These are phyloP conservation scores for Pichia sp. DNA, from an alignment of 1,139 yeast genomes.

Conservation along the genomic window DNA sequence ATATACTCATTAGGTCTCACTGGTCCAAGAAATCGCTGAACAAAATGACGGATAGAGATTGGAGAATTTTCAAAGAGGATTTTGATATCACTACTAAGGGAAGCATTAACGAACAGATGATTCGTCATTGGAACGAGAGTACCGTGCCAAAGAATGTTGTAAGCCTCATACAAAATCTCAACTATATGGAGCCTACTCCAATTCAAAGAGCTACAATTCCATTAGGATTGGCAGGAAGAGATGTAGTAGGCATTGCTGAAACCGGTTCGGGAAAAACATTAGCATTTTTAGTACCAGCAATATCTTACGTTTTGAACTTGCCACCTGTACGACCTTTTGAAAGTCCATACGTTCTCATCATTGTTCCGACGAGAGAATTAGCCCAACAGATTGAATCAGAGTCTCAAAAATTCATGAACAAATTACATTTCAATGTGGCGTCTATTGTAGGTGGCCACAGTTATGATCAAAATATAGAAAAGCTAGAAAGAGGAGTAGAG, in stretches of 20 bases:
- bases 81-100: slow-evolving; percentile 63
- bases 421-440: slow-evolving; percentile 42
- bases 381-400: slow-evolving; percentile 80
- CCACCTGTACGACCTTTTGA: slow-evolving; percentile 37
- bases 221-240: slow-evolving; percentile 53
- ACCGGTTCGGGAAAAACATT: slow-evolving; percentile 96
- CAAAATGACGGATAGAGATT: slow-evolving; percentile 76
- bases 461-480: slow-evolving; percentile 65
- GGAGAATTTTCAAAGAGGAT: slow-evolving; percentile 86
- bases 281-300: slow-evolving; percentile 72
- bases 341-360: slow-evolving; percentile 64
- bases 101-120: slow-evolving; percentile 48
- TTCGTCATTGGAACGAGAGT: slow-evolving; percentile 71
- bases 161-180: slow-evolving; percentile 37
- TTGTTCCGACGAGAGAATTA: slow-evolving; percentile 92
- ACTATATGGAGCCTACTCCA: slow-evolving; percentile 71
- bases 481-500: slow-evolving; percentile 65
- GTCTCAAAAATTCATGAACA: slow-evolving; percentile 47
- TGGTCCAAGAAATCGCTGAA: slow-evolving; percentile 67
- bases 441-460: slow-evolving; percentile 89
- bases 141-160: slow-evolving; percentile 43
- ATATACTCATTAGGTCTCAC: slow-evolving; percentile 33
- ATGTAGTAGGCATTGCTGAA: slow-evolving; percentile 87
- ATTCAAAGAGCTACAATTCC: slow-evolving; percentile 89
- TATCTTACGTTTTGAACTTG: slow-evolving; percentile 51